Base-by-base conservation (phyloP, 768 basidiomycete species). In the Pleurotus tuber-regium region DNA sequence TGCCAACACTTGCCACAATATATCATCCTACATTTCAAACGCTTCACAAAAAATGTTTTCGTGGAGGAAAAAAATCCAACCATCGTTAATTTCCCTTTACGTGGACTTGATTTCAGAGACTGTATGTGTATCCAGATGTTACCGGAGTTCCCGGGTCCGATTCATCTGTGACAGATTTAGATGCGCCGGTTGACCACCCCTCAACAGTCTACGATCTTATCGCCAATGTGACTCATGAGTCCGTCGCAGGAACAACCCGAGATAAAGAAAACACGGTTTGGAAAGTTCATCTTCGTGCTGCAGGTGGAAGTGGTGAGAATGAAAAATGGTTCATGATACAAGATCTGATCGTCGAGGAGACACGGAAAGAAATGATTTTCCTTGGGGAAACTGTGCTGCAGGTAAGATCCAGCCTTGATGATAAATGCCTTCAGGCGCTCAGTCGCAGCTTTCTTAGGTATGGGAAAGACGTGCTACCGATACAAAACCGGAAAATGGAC, bases 21-120 rank as follows among this genome's bases (percentile, higher is more conserved):
- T 64, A 85, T 99, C 61, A 89, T 98, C 61, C 74, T 98, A 16
- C 91, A 96, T 66, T 95, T 88, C 77, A 98, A 95, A 66, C 84
- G 97, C 31, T 99, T 98, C 71, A 94, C 92, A 19, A 97, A 91
- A 66, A 99, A 98, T 66, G 78, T 78, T 47, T 98, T 98, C 61
- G 94, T 98, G 4, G 96, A 98, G 67, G 97, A 99, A 68, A 97
- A 97, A 70, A 99, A 99, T 62, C 96, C 96, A 6, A 99, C 97
- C 1, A 95, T 99, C 54, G 90, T 99, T 59, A 99, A 96, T 64
- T 99, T 97, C 63, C 96, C 96, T 2, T 75, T 98, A 21, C 82
- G 89, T 52, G 95, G 96, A 3, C 79, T 98, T 16, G 96, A 99
- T 68, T 87, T 99, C 66, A 74, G 73, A 60, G 93, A 93, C 43